A percentile compares a stretch with the other conserved stretches of the same genome.
Evolutionary conservation across 2,329 filamentous ascomycete genomes (phyloP).

Genomic region (Stachybotrys chlorohalonatus): DNA sequence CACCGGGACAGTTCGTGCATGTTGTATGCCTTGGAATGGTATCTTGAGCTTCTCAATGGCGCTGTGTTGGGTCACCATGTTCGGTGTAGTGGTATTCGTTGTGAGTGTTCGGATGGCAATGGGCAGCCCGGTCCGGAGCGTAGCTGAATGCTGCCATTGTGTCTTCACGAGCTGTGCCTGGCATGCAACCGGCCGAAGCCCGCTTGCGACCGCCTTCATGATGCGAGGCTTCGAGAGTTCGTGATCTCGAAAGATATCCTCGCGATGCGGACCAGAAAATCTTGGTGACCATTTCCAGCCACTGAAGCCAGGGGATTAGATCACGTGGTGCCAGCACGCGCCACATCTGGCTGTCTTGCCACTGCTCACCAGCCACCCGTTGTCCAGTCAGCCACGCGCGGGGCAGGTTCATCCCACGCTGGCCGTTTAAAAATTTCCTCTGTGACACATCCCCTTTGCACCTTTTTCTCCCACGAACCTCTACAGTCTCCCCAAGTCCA

Average conservation of each 20-base stretch:
- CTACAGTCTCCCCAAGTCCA: neutral
- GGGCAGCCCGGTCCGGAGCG: constrained; percentile 12
- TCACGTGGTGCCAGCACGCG: constrained; percentile 16
- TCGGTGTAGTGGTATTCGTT: constrained; percentile 10
- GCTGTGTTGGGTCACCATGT: constrained; percentile 5
- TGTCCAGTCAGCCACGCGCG: constrained; percentile 18
- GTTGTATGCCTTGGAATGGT: constrained; percentile 24
- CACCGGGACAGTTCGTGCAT: constrained; percentile 68
- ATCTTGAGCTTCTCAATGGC: constrained; percentile 13
- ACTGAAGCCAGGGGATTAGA: constrained; percentile 5
- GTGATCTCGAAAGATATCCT: constrained; percentile 9
- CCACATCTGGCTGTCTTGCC: neutral
- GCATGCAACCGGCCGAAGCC: constrained; percentile 26
- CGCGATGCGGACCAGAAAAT: constrained; percentile 10
- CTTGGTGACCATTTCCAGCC: constrained; percentile 11
- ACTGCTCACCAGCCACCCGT: constrained; percentile 8
- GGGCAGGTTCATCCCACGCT: constrained; percentile 19
- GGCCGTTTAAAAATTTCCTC: constrained; percentile 23
- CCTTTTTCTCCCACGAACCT: constrained; percentile 10
- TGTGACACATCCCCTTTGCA: constrained; percentile 6
- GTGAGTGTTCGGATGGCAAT: constrained; percentile 16
- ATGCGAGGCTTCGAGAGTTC: constrained; percentile 13
- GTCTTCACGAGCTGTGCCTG: constrained; percentile 17
- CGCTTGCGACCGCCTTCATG: constrained; percentile 25
- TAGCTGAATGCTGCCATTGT: constrained; percentile 18